Conservation (phyloP, 352 stramenopile species). For the Thraustochytrium striatum region DNA sequence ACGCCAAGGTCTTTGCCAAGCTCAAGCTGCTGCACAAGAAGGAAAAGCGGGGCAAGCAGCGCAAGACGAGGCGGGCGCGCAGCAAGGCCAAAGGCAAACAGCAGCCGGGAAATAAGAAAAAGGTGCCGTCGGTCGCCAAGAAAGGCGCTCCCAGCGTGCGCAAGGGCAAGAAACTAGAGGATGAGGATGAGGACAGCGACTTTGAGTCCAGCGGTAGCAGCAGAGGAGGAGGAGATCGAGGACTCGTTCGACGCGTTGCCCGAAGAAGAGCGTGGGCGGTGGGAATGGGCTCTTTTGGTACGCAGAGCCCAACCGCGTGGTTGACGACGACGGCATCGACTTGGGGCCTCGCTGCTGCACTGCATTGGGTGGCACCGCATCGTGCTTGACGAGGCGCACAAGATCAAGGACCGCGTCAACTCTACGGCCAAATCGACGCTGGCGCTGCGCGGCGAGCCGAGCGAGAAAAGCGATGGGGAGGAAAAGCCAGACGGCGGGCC, state of each 20-base stretch:
- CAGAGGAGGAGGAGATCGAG: slow-evolving; percentile 5
- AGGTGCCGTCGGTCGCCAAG: background rate
- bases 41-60: slow-evolving; percentile 46
- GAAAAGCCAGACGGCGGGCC: slow-evolving; percentile 8
- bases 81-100: slow-evolving; percentile 37
- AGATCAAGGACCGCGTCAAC: slow-evolving; percentile 79
- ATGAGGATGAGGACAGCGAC: too few relatives aligned
- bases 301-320: slow-evolving; percentile 51
- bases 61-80: slow-evolving; percentile 7
- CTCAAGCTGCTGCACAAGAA: slow-evolving; percentile 48
- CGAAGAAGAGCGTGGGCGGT: slow-evolving; percentile 12
- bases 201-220: background rate
- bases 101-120: background rate
- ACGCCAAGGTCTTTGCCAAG: slow-evolving; percentile 40
- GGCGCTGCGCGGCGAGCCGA: slow-evolving; percentile 77
- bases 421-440: slow-evolving; percentile 95
- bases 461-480: background rate
- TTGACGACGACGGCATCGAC: slow-evolving; percentile 62
- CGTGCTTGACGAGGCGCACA: slow-evolving; percentile 91
- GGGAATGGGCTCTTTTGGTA: slow-evolving; percentile 49
- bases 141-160: too few relatives aligned
- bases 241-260: background rate
- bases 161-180: slow-evolving; percentile 14
- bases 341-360: slow-evolving; percentile 75
- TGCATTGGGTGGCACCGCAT: slow-evolving; percentile 92